These are phyloP conservation scores for Stylonectria norvegica DNA, from an alignment of 2,329 filamentous ascomycete species.

Conservation along the genomic window DNA sequence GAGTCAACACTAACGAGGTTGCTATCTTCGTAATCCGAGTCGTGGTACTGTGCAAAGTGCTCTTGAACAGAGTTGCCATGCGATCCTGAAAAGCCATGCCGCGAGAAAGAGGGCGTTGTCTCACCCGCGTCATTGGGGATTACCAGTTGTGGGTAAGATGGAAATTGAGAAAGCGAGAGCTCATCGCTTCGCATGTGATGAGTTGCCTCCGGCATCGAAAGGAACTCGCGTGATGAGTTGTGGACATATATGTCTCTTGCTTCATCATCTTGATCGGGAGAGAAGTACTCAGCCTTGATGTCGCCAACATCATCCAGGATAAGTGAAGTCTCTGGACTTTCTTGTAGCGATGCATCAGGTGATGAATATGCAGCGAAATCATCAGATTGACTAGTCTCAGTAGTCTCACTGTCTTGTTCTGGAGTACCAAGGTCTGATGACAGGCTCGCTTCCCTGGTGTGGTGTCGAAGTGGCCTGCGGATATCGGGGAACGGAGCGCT, in stretches of 20 bases:
- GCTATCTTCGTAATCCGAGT: slow-evolving; percentile 16
- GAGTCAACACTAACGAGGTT: slow-evolving; percentile 11
- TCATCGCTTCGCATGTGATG: neutral
- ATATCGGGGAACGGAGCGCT: slow-evolving; percentile 39
- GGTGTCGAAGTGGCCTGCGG: slow-evolving; percentile 11
- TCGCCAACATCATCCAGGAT: slow-evolving; percentile 6
- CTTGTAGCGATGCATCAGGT: slow-evolving; percentile 18
- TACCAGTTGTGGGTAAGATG: slow-evolving; percentile 24
- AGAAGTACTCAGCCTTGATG: slow-evolving; percentile 4
- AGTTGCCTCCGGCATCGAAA: slow-evolving; percentile 12
- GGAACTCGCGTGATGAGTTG: slow-evolving; percentile 3
- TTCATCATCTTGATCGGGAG: slow-evolving; percentile 2
- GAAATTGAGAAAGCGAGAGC: slow-evolving; percentile 6
- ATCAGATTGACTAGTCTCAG: slow-evolving; percentile 23
- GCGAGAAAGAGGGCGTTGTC: slow-evolving; percentile 19
- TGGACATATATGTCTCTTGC: slow-evolving; percentile 1
- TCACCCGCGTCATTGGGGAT: slow-evolving; percentile 23
- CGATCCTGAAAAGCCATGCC: slow-evolving; percentile 19
- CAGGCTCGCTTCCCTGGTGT: slow-evolving; percentile 5
- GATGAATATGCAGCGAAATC: slow-evolving; percentile 24
- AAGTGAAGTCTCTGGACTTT: slow-evolving; percentile 17
- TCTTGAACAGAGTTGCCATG: slow-evolving; percentile 15
- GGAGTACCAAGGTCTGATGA: slow-evolving; percentile 14
- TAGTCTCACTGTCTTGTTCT: slow-evolving; percentile 26
- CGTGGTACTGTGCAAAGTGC: slow-evolving; percentile 15